phyloP scores from a whole-genome alignment of 257 asterid species.

The Paulownia fortunei region DNA sequence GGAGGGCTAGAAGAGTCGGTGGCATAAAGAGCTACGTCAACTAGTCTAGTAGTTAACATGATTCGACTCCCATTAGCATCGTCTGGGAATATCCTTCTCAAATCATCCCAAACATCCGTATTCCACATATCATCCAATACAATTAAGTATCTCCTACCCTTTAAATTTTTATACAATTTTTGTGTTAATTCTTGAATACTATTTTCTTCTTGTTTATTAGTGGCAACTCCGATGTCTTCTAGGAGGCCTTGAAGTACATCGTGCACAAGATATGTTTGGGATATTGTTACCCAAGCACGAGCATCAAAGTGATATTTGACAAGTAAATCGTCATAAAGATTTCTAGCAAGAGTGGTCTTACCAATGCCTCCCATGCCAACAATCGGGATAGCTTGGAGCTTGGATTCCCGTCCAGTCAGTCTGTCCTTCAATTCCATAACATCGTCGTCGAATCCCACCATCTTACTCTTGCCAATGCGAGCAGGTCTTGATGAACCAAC shows the following conservation, averaged over 20 bases:
- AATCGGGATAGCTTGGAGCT: not conserved
- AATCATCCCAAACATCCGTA: constrained; percentile 7
- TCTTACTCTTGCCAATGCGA: not conserved
- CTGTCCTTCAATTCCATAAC: not conserved
- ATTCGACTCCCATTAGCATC: constrained; percentile 34
- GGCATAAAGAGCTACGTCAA: not conserved
- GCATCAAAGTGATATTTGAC: too few relatives aligned
- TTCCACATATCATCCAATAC: constrained; percentile 44
- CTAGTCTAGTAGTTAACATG: constrained; percentile 29
- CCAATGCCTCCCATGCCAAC: too few relatives aligned
- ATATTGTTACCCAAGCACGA: too few relatives aligned
- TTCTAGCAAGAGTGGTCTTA: too few relatives aligned
- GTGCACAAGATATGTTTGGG: not conserved
- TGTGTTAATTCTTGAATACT: constrained; percentile 2
- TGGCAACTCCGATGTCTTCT: not conserved
- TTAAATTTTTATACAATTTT: not conserved
- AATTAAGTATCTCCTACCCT: constrained; percentile 31
- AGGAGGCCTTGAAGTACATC: constrained; percentile 13
- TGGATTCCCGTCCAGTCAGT: not conserved
- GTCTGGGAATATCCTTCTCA: constrained; percentile 32
- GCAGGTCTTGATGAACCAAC: not conserved
- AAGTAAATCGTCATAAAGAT: too few relatives aligned
- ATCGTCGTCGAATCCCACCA: constrained; percentile 10
- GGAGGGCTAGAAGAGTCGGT: not conserved
- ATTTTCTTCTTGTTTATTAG: not conserved